Percentiles rank a stretch among this genome's conserved stretches.
phyloP scores from a whole-genome alignment of 2,329 filamentous ascomycete genomes.

The Colletotrichum nymphaeae region DNA sequence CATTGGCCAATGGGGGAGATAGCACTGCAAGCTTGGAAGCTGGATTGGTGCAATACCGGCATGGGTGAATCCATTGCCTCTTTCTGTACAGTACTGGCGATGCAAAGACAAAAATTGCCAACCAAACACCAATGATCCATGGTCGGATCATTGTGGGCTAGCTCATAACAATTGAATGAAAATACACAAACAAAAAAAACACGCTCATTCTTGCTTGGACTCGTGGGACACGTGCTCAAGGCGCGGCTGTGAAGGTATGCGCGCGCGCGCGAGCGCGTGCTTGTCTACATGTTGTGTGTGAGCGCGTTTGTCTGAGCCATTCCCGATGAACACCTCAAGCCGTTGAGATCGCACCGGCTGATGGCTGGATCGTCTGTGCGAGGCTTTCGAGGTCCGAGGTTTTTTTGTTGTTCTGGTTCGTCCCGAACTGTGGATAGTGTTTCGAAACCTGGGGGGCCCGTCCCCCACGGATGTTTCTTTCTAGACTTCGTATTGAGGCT shows the following conservation, averaged over 20 bases:
- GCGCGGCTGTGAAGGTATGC: conserved; percentile 3
- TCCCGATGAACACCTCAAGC: not conserved
- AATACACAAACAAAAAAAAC: conserved; percentile 26
- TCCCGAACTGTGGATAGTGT: not conserved
- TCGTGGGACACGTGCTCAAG: conserved; percentile 6
- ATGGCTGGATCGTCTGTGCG: conserved; percentile 22
- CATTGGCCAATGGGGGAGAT: conserved; percentile 24
- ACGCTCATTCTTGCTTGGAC: conserved; percentile 1
- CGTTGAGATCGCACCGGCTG: not conserved
- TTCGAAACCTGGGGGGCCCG: not conserved
- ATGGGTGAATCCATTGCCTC: conserved; percentile 32
- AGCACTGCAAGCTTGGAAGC: conserved; percentile 36
- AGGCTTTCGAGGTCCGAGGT: conserved; percentile 7
- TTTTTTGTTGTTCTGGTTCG: not conserved
- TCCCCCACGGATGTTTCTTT: not conserved
- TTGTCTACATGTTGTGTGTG: not conserved
- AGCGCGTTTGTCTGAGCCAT: conserved; percentile 16
- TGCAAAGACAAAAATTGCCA: conserved; percentile 24
- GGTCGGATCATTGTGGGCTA: conserved; percentile 29
- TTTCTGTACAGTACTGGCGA: conserved; percentile 35
- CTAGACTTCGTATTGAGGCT: not conserved
- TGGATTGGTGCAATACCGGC: conserved; percentile 26
- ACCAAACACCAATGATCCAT: conserved; percentile 17
- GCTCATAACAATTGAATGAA: conserved; percentile 33
- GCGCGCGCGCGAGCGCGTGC: conserved; percentile 15